phyloP scores from a whole-genome alignment of 768 basidiomycete genomes.

The Mycena polygramma region DNA sequence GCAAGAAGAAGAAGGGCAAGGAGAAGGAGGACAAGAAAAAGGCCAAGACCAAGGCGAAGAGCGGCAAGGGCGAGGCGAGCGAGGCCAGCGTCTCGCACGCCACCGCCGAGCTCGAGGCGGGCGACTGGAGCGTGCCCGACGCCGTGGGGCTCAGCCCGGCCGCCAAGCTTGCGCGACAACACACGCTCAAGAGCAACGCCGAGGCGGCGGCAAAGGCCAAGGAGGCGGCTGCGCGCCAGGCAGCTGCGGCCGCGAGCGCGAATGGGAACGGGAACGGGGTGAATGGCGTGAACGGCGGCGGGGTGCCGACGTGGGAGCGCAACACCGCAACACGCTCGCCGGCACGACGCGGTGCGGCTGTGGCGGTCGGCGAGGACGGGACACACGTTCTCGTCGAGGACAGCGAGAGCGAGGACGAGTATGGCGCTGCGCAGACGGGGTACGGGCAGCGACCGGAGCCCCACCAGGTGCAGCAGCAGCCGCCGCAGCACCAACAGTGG shows the following conservation, averaged over 20 bases:
- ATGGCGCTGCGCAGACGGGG: conserved; percentile 58
- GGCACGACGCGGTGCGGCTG: conserved; percentile 52
- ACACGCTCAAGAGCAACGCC: conserved; percentile 90
- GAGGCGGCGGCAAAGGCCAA: conserved; percentile 79
- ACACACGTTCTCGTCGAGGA: conserved; percentile 76
- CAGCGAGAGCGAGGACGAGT: conserved; percentile 66
- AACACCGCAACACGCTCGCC: conserved; percentile 76
- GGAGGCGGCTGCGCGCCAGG: conserved; percentile 69
- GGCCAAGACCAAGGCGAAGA: conserved; percentile 62
- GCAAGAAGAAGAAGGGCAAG: conserved; percentile 71
- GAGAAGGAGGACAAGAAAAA: conserved; percentile 56
- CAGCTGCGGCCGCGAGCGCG: conserved; percentile 62
- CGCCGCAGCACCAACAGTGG: conserved; percentile 49
- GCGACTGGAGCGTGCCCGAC: conserved; percentile 72
- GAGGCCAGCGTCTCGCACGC: conserved; percentile 84
- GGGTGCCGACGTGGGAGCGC: conserved; percentile 83
- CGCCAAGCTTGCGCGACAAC: conserved; percentile 89
- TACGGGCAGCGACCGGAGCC: conserved; percentile 45
- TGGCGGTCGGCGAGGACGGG: conserved; percentile 71
- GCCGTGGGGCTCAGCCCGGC: conserved; percentile 86
- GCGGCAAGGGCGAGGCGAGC: conserved; percentile 73
- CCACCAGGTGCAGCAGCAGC: conserved; percentile 45
- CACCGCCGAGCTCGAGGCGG: conserved; percentile 86
- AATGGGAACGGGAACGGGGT: conserved; percentile 43
- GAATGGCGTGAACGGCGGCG: conserved; percentile 51